phyloP scores from a whole-genome alignment of 2,329 filamentous ascomycete genomes.

The Phaeoacremonium minimum region DNA sequence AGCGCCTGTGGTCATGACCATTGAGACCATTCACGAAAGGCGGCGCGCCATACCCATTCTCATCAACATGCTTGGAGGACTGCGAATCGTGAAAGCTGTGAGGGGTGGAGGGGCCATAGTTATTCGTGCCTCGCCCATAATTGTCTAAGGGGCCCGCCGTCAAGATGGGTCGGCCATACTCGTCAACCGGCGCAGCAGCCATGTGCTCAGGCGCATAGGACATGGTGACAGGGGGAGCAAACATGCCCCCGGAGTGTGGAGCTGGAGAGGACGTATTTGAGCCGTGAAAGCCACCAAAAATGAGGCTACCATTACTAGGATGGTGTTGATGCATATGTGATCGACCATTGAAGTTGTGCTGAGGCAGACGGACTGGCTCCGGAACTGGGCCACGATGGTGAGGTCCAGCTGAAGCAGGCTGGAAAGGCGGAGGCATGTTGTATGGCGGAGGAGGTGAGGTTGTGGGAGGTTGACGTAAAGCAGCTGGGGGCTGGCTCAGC shows the following conservation, averaged over 20 bases:
- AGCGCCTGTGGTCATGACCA: slow-evolving; percentile 3
- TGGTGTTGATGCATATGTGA: slow-evolving; percentile 44
- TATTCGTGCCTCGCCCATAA: slow-evolving; percentile 23
- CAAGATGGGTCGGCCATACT: slow-evolving; percentile 29
- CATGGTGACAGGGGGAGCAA: slow-evolving; percentile 35
- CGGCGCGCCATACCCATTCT: slow-evolving; percentile 10
- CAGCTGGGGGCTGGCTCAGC: background rate
- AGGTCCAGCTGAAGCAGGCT: background rate
- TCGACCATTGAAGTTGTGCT: slow-evolving; percentile 22
- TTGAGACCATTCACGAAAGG: slow-evolving; percentile 7
- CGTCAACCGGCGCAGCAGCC: slow-evolving; percentile 26
- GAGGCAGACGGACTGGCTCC: slow-evolving; percentile 8
- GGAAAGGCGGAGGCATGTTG: slow-evolving; percentile 1
- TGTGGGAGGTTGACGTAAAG: background rate
- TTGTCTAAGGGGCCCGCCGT: slow-evolving; percentile 25
- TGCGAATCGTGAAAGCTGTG: slow-evolving; percentile 61
- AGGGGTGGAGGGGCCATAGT: slow-evolving; percentile 50
- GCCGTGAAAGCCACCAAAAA: slow-evolving; percentile 50
- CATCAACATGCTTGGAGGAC: slow-evolving; percentile 41
- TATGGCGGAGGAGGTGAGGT: background rate
- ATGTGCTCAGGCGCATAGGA: slow-evolving; percentile 5
- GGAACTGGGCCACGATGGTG: slow-evolving; percentile 7
- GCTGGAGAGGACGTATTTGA: slow-evolving; percentile 57
- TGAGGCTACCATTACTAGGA: slow-evolving; percentile 49
- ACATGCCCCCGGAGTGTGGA: slow-evolving; percentile 41